phyloP scores from a whole-genome alignment of 1,139 yeast species.

The Zygosaccharomyces pseudobailii region DNA sequence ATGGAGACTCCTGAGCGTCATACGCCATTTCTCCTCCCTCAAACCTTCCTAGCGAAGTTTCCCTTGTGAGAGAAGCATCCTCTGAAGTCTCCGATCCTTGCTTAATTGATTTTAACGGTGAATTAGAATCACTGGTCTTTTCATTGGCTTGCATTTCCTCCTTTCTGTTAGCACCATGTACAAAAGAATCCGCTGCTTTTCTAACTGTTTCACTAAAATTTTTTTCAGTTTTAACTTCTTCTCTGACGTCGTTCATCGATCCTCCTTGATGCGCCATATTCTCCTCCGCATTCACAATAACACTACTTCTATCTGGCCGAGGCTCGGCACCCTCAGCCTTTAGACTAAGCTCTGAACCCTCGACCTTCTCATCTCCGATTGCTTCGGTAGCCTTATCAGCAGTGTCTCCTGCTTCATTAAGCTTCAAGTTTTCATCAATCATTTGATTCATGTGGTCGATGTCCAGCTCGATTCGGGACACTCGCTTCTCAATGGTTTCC shows the following conservation, averaged over 20 bases:
- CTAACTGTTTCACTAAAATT: conserved; percentile 3
- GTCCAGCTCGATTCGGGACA: conserved; percentile 33
- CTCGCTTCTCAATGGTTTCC: conserved; percentile 29
- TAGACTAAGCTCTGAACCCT: background rate
- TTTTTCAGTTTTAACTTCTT: conserved; percentile 4
- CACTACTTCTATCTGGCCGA: background rate
- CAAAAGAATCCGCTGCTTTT: background rate
- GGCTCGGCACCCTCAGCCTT: background rate
- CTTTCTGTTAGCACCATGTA: background rate
- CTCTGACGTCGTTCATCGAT: background rate
- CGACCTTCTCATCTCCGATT: background rate
- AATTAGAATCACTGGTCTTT: background rate
- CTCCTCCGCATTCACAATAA: background rate
- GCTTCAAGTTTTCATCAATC: conserved; percentile 31
- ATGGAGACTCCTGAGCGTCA: background rate
- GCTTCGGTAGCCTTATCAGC: background rate
- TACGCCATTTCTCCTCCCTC: background rate
- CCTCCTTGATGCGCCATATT: background rate
- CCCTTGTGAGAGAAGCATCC: background rate
- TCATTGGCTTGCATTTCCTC: background rate
- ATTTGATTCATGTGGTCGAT: conserved; percentile 33
- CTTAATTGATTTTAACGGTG: background rate
- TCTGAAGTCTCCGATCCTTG: conserved; percentile 1
- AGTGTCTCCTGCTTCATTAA: conserved; percentile 6
- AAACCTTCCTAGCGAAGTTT: background rate